phyloP scores from a whole-genome alignment of 768 basidiomycete species.

The Sutorius australiensis region DNA sequence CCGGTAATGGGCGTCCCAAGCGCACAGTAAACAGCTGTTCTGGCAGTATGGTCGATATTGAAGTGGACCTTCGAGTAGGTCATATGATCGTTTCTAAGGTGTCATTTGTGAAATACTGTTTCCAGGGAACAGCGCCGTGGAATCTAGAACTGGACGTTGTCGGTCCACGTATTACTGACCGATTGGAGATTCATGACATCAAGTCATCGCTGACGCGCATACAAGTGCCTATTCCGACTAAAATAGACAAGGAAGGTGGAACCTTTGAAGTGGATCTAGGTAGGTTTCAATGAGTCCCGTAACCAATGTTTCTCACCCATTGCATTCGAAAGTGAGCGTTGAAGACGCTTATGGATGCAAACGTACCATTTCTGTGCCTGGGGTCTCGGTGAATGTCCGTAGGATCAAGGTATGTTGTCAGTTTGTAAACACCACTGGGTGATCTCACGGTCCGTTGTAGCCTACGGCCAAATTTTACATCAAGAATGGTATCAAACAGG shows the following conservation, averaged over 20 bases:
- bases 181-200: slow-evolving; percentile 52
- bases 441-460: slow-evolving; percentile 34
- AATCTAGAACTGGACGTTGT: slow-evolving; percentile 79
- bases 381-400: slow-evolving; percentile 79
- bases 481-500: slow-evolving; percentile 48
- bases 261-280: slow-evolving; percentile 76
- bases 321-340: slow-evolving; percentile 56
- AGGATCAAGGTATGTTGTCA: slow-evolving; percentile 58
- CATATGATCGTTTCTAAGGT: not conserved
- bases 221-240: slow-evolving; percentile 63
- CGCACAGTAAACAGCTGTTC: slow-evolving; percentile 72
- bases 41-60: slow-evolving; percentile 68
- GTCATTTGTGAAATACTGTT: slow-evolving; percentile 1
- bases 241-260: slow-evolving; percentile 65
- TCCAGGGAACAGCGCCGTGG: slow-evolving; percentile 87
- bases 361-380: slow-evolving; percentile 68
- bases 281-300: slow-evolving; percentile 30
- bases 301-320: slow-evolving; percentile 1
- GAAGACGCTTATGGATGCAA: slow-evolving; percentile 89
- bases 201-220: slow-evolving; percentile 51
- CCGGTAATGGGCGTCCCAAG: slow-evolving; percentile 42
- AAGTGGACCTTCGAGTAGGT: slow-evolving; percentile 75
- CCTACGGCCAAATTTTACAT: slow-evolving; percentile 88
- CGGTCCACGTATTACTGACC: slow-evolving; percentile 65
- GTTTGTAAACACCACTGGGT: not conserved